A percentile compares a stretch with the other conserved stretches of the same genome.
Conservation (phyloP, 768 basidiomycete genomes). For the Rhodocollybia butyracea region DNA sequence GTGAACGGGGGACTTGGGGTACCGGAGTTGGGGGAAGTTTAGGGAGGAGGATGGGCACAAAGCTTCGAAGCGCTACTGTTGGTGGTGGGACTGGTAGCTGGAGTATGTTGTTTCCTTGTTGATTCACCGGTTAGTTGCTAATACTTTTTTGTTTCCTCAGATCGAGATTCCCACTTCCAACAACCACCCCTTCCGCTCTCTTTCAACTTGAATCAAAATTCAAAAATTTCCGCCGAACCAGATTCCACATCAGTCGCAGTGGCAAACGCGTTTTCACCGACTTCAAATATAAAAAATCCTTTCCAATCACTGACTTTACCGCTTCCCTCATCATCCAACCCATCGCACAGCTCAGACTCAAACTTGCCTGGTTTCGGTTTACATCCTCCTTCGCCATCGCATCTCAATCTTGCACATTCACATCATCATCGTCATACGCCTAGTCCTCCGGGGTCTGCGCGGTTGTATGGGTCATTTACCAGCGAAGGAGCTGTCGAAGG, state of each 20-base stretch:
- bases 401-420: conserved; percentile 57
- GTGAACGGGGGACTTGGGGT: conserved; percentile 3
- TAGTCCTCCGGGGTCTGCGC: conserved; percentile 52
- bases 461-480: conserved; percentile 36
- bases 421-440: conserved; percentile 37
- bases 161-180: background rate
- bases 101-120: background rate
- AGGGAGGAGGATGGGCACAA: background rate
- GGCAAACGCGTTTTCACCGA: background rate
- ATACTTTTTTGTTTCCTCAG: background rate
- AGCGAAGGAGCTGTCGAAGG: too few relatives aligned
- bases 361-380: too few relatives aligned
- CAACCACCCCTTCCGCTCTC: conserved; percentile 24
- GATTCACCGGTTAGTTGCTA: background rate
- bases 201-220: background rate
- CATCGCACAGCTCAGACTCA: too few relatives aligned
- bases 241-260: too few relatives aligned
- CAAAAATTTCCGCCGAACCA: background rate
- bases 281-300: background rate
- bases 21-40: conserved; percentile 1
- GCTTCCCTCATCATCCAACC: background rate
- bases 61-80: conserved; percentile 1
- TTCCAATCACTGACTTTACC: background rate
- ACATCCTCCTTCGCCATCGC: conserved; percentile 49
- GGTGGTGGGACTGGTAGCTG: conserved; percentile 2